These are phyloP conservation scores for Candida hispaniensis DNA, from an alignment of 805 yeast genomes.

Conservation along the genomic window DNA sequence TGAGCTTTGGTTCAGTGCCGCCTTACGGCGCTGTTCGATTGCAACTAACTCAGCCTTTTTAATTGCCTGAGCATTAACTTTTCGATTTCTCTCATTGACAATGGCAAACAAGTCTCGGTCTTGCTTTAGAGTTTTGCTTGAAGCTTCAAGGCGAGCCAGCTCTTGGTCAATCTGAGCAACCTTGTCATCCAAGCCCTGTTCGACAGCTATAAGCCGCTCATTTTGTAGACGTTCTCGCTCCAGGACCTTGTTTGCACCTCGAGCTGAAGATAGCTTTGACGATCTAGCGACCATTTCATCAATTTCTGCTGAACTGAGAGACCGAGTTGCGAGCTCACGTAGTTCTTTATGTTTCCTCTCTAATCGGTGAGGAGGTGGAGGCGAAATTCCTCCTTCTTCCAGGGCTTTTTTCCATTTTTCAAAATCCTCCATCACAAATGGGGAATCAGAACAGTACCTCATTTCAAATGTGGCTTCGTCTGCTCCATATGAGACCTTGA, in stretches of 20 bases:
- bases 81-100: constrained; percentile 78
- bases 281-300: constrained; percentile 69
- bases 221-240: constrained; percentile 62
- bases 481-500: constrained; percentile 73
- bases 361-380: constrained; percentile 57
- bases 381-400: constrained; percentile 41
- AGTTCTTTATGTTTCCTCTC: constrained; percentile 55
- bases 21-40: constrained; percentile 41
- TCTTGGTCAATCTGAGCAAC: constrained; percentile 28
- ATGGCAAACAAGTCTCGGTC: constrained; percentile 43
- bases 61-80: constrained; percentile 61
- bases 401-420: constrained; percentile 55
- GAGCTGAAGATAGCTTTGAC: constrained; percentile 47
- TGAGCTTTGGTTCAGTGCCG: constrained; percentile 26
- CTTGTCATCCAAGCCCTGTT: constrained; percentile 27
- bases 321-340: constrained; percentile 49
- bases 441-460: constrained; percentile 68
- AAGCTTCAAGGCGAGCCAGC: constrained; percentile 25
- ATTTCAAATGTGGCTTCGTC: constrained; percentile 66
- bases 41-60: constrained; percentile 69
- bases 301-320: constrained; percentile 59
- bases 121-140: constrained; percentile 3
- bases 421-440: constrained; percentile 61
- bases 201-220: constrained; percentile 65
- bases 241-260: constrained; percentile 66